phyloP scores from a whole-genome alignment of 83 land plant genomes.

The Isoetes engelmannii region DNA sequence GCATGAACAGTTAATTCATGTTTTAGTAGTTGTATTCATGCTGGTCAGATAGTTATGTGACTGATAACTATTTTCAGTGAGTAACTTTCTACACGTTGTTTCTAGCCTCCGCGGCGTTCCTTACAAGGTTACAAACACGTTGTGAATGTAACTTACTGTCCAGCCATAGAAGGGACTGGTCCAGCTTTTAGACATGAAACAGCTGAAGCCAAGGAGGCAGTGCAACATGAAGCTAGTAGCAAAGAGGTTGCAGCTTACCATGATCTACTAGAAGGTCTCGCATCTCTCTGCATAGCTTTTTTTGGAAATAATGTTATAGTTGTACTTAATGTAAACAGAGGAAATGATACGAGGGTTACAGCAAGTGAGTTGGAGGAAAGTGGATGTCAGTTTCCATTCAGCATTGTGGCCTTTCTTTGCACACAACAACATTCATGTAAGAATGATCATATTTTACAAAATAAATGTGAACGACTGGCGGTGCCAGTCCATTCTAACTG shows the following conservation, averaged over 20 bases:
- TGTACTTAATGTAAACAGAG: conserved; percentile 43
- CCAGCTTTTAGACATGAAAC: neutral
- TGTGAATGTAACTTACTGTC: conserved; percentile 3
- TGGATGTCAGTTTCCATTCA: conserved; percentile 92
- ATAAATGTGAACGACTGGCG: too few relatives aligned
- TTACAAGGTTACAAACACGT: conserved; percentile 8
- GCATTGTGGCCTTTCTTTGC: conserved; percentile 93
- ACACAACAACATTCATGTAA: conserved; percentile 85
- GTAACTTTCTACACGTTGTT: neutral
- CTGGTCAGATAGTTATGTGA: neutral
- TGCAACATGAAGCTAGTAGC: neutral
- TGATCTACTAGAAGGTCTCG: conserved; percentile 4
- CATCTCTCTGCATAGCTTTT: neutral
- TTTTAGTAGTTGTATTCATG: too few relatives aligned
- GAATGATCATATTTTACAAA: conserved; percentile 7
- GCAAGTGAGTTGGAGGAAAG: conserved; percentile 80
- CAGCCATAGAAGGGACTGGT: neutral
- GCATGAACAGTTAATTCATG: too few relatives aligned
- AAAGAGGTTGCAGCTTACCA: conserved; percentile 1
- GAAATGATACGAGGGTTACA: conserved; percentile 92
- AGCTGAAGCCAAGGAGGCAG: conserved; percentile 3
- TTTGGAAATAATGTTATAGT: neutral
- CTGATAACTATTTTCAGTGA: neutral
- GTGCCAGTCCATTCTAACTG: too few relatives aligned
- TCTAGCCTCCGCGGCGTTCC: conserved; percentile 6